Percentiles rank a stretch among this genome's conserved stretches.
Conservation (phyloP, 176 grass and related monocot species). For the Eleusine indica region DNA sequence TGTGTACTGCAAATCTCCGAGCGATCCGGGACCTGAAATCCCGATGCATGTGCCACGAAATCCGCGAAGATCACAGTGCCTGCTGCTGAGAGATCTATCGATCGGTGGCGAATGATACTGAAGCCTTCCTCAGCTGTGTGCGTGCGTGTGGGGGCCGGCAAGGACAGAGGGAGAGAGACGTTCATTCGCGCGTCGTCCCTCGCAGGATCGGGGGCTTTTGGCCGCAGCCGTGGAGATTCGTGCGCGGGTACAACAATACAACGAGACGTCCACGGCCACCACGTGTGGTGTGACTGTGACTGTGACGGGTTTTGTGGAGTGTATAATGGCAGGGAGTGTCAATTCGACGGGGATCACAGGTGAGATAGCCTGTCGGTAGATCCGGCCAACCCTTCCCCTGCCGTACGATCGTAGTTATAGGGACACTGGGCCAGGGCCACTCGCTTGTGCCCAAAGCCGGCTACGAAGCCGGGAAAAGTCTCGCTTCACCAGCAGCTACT, state of each 20-base stretch:
- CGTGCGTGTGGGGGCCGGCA: too few relatives aligned
- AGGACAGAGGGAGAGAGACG: too few relatives aligned
- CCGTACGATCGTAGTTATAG: slow-evolving; percentile 12
- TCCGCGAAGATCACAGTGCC: neutral
- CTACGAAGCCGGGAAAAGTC: slow-evolving; percentile 6
- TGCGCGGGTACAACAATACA: neutral
- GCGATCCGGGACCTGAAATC: slow-evolving; percentile 16
- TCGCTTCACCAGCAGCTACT: neutral
- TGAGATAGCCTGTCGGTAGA: slow-evolving; percentile 41
- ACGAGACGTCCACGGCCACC: slow-evolving; percentile 27
- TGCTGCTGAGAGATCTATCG: neutral
- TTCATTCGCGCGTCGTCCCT: neutral
- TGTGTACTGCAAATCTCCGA: neutral
- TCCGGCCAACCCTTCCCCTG: slow-evolving; percentile 12
- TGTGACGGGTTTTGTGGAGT: slow-evolving; percentile 27
- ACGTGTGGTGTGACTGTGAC: slow-evolving; percentile 29
- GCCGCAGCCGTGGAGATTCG: slow-evolving; percentile 14
- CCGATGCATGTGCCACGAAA: slow-evolving; percentile 24
- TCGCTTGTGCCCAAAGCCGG: neutral
- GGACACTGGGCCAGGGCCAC: slow-evolving; percentile 30
- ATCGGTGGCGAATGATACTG: neutral
- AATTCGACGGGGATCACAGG: slow-evolving; percentile 32
- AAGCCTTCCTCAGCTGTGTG: neutral
- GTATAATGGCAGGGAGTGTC: slow-evolving; percentile 35
- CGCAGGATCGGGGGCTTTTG: slow-evolving; percentile 21